These are phyloP conservation scores for Pholiota microspora DNA, from an alignment of 768 basidiomycete genomes.

Conservation along the genomic window DNA sequence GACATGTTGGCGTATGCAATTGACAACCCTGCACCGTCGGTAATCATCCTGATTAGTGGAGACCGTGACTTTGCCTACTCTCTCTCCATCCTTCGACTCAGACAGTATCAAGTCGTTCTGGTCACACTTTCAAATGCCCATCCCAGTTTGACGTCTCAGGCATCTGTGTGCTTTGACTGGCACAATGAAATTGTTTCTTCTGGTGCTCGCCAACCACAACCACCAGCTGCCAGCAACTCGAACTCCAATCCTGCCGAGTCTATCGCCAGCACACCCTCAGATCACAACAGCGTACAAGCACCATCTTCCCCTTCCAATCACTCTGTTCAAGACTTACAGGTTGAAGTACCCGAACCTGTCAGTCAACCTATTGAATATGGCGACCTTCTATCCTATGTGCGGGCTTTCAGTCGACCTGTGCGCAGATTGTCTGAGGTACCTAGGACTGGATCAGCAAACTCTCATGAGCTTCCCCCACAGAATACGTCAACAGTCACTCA, in stretches of 20 bases:
- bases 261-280: neutral
- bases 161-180: constrained; percentile 49
- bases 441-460: neutral
- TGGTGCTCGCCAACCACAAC: neutral
- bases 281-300: neutral
- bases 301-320: neutral
- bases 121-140: constrained; percentile 36
- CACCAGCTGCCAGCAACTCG: neutral
- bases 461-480: neutral
- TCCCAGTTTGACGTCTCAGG: constrained; percentile 41
- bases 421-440: neutral
- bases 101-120: constrained; percentile 36
- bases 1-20: constrained; percentile 30
- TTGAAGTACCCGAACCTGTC: neutral
- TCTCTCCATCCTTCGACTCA: constrained; percentile 36
- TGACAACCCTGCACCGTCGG: constrained; percentile 43
- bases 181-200: constrained; percentile 32
- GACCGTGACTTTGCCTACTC: constrained; percentile 46
- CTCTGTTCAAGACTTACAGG: neutral
- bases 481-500: neutral
- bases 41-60: constrained; percentile 45
- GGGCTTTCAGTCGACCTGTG: neutral
- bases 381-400: constrained; percentile 1
- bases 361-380: neutral
- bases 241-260: no score